Percentiles rank a stretch among this genome's conserved stretches.
phyloP scores from a whole-genome alignment of 2,329 filamentous ascomycete species.

The Claviceps spartinae region DNA sequence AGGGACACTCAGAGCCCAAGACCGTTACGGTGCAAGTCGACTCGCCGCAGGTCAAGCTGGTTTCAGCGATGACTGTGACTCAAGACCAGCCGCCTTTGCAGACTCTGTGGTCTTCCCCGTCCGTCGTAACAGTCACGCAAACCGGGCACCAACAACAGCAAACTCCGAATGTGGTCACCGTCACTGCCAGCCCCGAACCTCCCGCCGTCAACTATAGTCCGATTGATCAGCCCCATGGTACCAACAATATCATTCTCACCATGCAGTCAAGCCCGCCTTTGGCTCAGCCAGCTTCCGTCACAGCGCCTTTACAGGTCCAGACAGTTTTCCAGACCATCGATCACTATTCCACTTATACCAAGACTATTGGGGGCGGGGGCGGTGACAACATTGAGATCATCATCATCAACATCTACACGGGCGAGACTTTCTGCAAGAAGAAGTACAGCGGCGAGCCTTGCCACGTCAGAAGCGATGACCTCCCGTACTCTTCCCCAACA shows the following conservation, averaged over 20 bases:
- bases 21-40: constrained; percentile 12
- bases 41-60: constrained; percentile 7
- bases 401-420: constrained; percentile 18
- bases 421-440: constrained; percentile 16
- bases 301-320: constrained; percentile 10
- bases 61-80: constrained; percentile 11
- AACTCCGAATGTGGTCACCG: background rate
- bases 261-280: constrained; percentile 5
- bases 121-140: constrained; percentile 3
- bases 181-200: background rate
- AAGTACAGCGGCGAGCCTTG: constrained; percentile 17
- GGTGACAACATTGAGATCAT: constrained; percentile 18
- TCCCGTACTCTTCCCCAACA: background rate
- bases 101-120: background rate
- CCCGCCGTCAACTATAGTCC: background rate
- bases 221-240: background rate
- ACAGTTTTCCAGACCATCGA: constrained; percentile 7
- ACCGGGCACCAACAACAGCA: background rate
- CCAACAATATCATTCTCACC: constrained; percentile 10
- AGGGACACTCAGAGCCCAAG: constrained; percentile 6
- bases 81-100: background rate
- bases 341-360: constrained; percentile 13
- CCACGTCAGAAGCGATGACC: background rate
- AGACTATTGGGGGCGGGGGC: constrained; percentile 11
- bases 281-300: constrained; percentile 11